Evolutionary conservation across 352 stramenopile species (phyloP).

Genomic region (Pythium biforme): DNA sequence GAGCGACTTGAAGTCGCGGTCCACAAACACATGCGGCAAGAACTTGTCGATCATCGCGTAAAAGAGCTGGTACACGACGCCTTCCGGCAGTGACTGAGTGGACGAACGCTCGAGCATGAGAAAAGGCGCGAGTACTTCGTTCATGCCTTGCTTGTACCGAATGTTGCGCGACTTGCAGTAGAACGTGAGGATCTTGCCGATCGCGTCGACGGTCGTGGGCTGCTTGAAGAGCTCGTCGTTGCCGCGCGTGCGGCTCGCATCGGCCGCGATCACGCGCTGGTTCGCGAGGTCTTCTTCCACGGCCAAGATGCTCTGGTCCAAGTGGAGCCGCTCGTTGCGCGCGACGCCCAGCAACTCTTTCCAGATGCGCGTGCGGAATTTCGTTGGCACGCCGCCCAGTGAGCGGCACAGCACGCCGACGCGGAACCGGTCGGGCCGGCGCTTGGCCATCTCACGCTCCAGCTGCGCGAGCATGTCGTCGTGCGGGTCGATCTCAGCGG

Average conservation of each 20-base stretch:
- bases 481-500: not conserved
- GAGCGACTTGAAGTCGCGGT: constrained; percentile 89
- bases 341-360: constrained; percentile 75
- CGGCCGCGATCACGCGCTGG: constrained; percentile 88
- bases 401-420: constrained; percentile 66
- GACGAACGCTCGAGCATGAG: constrained; percentile 62
- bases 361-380: constrained; percentile 67
- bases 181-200: constrained; percentile 89
- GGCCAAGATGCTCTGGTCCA: constrained; percentile 69
- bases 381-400: constrained; percentile 56
- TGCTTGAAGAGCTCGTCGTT: constrained; percentile 78
- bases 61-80: constrained; percentile 85
- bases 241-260: constrained; percentile 81
- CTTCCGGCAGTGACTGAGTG: constrained; percentile 38
- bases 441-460: constrained; percentile 62
- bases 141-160: constrained; percentile 94
- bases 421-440: constrained; percentile 69
- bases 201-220: constrained; percentile 65
- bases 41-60: constrained; percentile 90
- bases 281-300: constrained; percentile 89
- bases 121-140: constrained; percentile 92
- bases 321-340: constrained; percentile 50
- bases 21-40: constrained; percentile 84
- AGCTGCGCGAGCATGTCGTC: constrained; percentile 39
- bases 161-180: constrained; percentile 91